phyloP scores from a whole-genome alignment of 2,329 filamentous ascomycete genomes.

The Phoma herbarum region DNA sequence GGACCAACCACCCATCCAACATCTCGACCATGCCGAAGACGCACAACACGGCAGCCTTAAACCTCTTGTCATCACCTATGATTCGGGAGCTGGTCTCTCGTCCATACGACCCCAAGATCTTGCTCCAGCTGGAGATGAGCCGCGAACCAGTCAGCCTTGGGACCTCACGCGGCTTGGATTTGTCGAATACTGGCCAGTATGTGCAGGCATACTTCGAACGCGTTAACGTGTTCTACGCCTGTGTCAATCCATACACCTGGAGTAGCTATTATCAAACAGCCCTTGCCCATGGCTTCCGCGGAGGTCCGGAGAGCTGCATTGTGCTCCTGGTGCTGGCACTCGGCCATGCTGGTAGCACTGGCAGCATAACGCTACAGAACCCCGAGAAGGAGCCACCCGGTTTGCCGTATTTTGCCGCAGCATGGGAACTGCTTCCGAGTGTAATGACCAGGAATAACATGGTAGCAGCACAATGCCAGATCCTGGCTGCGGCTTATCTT shows the following conservation, averaged over 20 bases:
- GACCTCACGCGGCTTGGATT: slow-evolving; percentile 70
- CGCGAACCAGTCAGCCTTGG: slow-evolving; percentile 73
- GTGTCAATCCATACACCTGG: slow-evolving; percentile 85
- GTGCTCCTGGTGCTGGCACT: slow-evolving; percentile 80
- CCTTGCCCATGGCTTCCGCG: slow-evolving; percentile 76
- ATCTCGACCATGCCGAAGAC: slow-evolving; percentile 88
- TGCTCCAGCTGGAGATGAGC: slow-evolving; percentile 82
- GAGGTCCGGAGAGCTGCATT: slow-evolving; percentile 83
- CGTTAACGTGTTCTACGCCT: slow-evolving; percentile 87
- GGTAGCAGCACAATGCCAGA: slow-evolving; percentile 79
- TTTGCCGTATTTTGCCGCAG: slow-evolving; percentile 80
- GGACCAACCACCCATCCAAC: slow-evolving; percentile 69
- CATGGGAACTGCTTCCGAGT: slow-evolving; percentile 78
- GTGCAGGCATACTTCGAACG: slow-evolving; percentile 82
- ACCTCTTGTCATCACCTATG: slow-evolving; percentile 81
- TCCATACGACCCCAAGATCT: slow-evolving; percentile 81
- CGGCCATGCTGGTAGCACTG: slow-evolving; percentile 77
- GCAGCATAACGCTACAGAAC: slow-evolving; percentile 77
- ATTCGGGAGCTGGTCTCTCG: slow-evolving; percentile 80
- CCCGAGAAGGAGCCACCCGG: slow-evolving; percentile 76
- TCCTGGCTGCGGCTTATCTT: slow-evolving; percentile 81
- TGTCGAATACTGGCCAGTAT: slow-evolving; percentile 77
- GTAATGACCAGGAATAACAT: slow-evolving; percentile 84
- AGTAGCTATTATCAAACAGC: slow-evolving; percentile 77
- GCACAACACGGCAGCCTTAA: slow-evolving; percentile 81